Base-by-base conservation (phyloP, 441 rosid genomes). In the Erodium moschatum region DNA sequence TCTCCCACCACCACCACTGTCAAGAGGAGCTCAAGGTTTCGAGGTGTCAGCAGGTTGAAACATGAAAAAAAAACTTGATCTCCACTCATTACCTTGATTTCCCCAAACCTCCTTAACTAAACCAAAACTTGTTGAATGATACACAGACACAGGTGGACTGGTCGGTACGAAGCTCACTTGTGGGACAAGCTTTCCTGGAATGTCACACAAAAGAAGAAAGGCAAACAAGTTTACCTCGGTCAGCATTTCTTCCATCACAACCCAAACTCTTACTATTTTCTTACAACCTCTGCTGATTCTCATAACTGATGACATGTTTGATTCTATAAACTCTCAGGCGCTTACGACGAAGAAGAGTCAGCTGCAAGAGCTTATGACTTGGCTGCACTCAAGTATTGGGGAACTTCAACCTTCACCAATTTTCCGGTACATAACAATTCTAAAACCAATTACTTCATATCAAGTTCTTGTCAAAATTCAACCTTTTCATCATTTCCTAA, bases 181-280 rank as follows among this genome's bases (percentile, higher is more conserved):
- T 82, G 88, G 88, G 88, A 85, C 64, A 85, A 85, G 72, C 81
- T 75, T 56, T 77, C 83, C 8, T 81, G 88, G 88, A 85, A 85
- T 74, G 81, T 80, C 18, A 79, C 85, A 0, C 86, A 79, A 62
- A 82, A 77, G 75, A 84, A 85, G 79, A 85, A 82, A 52, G 86
- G 88, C 40, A 85, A 85, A 33, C 85, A 85, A 75, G 84, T 87
- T 69, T 87, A 86, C 77, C 87, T 86, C 71, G 92, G 91, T 83
- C 61, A 78, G 84, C 70, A 40, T 54, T n/a, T 16, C 63, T 21
- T 61, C 35, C 10, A 42, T 56, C 70, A 24, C 27, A 15, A 16
- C 10, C 61, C 6, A 54, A 18, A 29, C 31, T 0, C 31, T 29
- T 29, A 29, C 31, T 29, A 29, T 29, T 29, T 29, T 29, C 31